Conservation (phyloP, 2,329 filamentous ascomycete genomes). For the Ilyonectria sp. region DNA sequence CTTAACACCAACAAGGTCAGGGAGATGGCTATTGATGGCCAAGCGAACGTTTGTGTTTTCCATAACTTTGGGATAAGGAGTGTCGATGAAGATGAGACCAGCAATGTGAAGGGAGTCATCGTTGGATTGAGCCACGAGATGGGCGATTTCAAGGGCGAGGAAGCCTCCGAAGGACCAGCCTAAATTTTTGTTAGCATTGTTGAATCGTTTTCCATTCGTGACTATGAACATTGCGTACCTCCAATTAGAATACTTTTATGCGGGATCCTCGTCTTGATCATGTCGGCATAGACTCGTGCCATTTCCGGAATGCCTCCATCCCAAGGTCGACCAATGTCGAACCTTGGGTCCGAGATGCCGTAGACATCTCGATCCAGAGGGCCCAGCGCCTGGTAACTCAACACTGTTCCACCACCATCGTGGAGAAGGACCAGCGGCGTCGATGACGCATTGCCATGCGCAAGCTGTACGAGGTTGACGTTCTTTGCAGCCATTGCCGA, state of each 20-base stretch:
- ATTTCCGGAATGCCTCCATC: conserved; percentile 25
- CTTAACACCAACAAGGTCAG: conserved; percentile 23
- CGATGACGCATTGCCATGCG: conserved; percentile 22
- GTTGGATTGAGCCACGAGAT: conserved; percentile 12
- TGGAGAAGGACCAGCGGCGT: conserved; percentile 27
- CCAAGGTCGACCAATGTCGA: conserved; percentile 24
- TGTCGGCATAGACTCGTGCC: conserved; percentile 19
- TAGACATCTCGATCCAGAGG: conserved; percentile 27
- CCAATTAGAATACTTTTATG: conserved; percentile 24
- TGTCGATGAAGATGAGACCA: conserved; percentile 26
- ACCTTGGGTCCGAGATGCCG: conserved; percentile 27
- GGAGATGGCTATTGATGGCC: conserved; percentile 22
- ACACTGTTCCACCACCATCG: conserved; percentile 26
- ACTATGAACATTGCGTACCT: conserved; percentile 4
- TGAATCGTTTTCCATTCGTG: background rate
- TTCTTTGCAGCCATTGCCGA: conserved; percentile 26
- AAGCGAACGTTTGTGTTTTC: conserved; percentile 21
- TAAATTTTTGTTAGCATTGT: background rate
- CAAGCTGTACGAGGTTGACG: conserved; percentile 23
- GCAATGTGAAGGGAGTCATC: conserved; percentile 21
- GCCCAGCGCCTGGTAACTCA: conserved; percentile 27
- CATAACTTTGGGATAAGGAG: conserved; percentile 21
- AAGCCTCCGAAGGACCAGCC: conserved; percentile 27
- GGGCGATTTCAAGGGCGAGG: conserved; percentile 18
- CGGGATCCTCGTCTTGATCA: conserved; percentile 23